phyloP scores from a whole-genome alignment of 2,329 filamentous ascomycete genomes.

The Talaromyces sp. region DNA sequence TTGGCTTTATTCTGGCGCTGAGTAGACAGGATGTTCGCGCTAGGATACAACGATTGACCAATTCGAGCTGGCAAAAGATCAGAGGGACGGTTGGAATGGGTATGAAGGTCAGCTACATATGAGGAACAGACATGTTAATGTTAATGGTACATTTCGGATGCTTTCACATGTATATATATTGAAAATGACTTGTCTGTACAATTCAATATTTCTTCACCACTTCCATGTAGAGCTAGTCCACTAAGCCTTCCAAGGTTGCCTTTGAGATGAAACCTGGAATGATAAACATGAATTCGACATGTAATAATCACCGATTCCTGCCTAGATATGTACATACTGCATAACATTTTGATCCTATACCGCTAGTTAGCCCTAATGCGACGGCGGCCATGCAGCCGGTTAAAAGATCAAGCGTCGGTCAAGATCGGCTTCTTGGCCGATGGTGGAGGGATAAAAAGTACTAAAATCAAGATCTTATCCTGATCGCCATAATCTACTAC shows the following conservation, averaged over 20 bases:
- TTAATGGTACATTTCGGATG: neutral
- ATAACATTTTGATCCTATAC: neutral
- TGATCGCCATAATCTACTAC: neutral
- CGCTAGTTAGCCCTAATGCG: conserved; percentile 4
- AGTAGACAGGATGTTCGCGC: conserved; percentile 72
- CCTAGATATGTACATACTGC: neutral
- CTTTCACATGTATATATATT: neutral
- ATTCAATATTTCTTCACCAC: no score
- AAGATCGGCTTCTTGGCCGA: neutral
- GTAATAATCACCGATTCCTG: no score
- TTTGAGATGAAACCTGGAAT: no score
- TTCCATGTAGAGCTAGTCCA: no score
- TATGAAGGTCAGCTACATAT: conserved; percentile 96
- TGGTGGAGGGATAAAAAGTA: neutral
- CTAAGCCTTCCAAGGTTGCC: no score
- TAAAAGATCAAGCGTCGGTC: conserved; percentile 3
- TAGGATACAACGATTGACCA: conserved; percentile 65
- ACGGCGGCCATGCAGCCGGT: neutral
- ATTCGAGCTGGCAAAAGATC: conserved; percentile 74
- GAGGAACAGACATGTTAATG: neutral
- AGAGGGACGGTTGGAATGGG: conserved; percentile 89
- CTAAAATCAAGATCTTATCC: neutral
- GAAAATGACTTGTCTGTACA: neutral
- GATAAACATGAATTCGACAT: no score
- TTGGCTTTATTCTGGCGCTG: conserved; percentile 73